A percentile compares a stretch with the other conserved stretches of the same genome.
phyloP scores from a whole-genome alignment of 2,329 filamentous ascomycete species.

The Chrysoporthe deuterocubensis region DNA sequence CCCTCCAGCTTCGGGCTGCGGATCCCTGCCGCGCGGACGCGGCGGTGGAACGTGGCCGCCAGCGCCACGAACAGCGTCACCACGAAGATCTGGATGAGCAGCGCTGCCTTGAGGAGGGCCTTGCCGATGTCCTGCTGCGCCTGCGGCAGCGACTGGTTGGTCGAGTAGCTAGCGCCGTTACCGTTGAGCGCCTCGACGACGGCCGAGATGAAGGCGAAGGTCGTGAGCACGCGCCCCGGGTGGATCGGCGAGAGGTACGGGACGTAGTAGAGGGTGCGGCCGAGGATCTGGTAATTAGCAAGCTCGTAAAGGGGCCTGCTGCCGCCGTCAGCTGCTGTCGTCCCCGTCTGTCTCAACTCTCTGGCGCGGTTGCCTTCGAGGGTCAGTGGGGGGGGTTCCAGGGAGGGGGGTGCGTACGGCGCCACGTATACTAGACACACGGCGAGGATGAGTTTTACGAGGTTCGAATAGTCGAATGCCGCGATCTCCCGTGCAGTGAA shows the following conservation, averaged over 20 bases:
- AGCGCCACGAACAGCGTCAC: conserved; percentile 50
- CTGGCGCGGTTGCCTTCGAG: too few species aligned
- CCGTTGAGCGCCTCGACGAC: conserved; percentile 53
- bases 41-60: conserved; percentile 49
- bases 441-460: conserved; percentile 47
- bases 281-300: conserved; percentile 67
- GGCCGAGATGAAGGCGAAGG: conserved; percentile 50
- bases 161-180: conserved; percentile 45
- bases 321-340: conserved; percentile 7
- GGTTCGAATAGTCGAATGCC: conserved; percentile 50
- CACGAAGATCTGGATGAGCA: conserved; percentile 52
- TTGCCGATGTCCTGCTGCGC: conserved; percentile 41
- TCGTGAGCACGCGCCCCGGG: conserved; percentile 48
- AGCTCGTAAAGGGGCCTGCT: conserved; percentile 63
- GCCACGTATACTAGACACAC: conserved; percentile 42
- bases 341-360: neutral
- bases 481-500: conserved; percentile 53
- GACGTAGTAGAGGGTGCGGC: conserved; percentile 64
- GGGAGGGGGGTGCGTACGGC: conserved; percentile 33
- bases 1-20: conserved; percentile 30
- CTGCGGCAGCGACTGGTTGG: conserved; percentile 41
- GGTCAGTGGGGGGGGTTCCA: neutral
- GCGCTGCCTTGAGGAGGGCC: conserved; percentile 45
- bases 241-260: conserved; percentile 62
- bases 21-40: conserved; percentile 35